Evolutionary conservation across 2,329 filamentous ascomycete genomes (phyloP), one percentile per base, ranked within the genome.

Genomic region (Metarhizium guizhouense): DNA sequence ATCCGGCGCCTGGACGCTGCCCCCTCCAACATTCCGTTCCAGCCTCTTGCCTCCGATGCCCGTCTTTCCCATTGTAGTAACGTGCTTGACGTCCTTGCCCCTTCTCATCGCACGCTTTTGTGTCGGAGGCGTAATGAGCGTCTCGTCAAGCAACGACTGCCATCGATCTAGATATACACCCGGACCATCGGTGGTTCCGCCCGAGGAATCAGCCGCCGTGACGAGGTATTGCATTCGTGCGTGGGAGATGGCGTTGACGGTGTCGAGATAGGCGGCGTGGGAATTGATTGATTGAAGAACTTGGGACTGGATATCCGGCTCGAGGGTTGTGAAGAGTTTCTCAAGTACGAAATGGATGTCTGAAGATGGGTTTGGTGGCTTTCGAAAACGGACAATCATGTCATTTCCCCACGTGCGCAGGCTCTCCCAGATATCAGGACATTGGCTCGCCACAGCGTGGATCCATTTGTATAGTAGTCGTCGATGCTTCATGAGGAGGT

Each of bases 131-230:
- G 86, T 87, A 58, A 92, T 84, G 49, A 77, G 68, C 0, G 88
- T 88, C n/a, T 77, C 73, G 65, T 91, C 85, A 3, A 92, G 74
- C 6, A 91, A 73, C 1, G 80, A 74, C 65, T 90, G 85, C 88
- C 88, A 92, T 52, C 83, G 79, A 1, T 81, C 77, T 29, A 91
- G 78, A 64, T 87, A 92, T 50, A 87, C 81, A 1, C 88, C 88
- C 0, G 88, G 87, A 0, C 87, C 87, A 29, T 76, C 76, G 54
- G 79, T 62, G 52, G 57, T 78, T 40, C 72, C 53, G 32, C 63
- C 61, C 18, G 56, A 59, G 45, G 56, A 48, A n/a, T 48, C 62
- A 4, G 64, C 58, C 1, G 64, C 64, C 54, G 76, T 74, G 48
- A 89, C 74, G 29, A 90, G 77, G 1, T 70, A 69, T 54, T 83